A percentile compares a stretch with the other conserved stretches of the same genome.
phyloP scores from a whole-genome alignment of 2,329 filamentous ascomycete species.

The Cryphonectria nitschkei region DNA sequence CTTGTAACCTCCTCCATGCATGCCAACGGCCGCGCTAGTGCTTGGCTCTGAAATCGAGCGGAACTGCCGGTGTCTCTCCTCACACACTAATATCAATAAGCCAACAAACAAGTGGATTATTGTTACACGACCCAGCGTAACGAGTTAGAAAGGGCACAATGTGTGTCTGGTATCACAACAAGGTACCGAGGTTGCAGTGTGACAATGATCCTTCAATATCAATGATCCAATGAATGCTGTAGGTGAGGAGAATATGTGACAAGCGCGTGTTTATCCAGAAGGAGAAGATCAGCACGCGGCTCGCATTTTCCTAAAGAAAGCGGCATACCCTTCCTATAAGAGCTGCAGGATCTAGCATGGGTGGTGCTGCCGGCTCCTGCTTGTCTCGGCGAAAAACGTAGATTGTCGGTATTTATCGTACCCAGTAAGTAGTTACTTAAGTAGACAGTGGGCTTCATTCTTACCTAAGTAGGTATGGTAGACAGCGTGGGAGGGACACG shows the following conservation, averaged over 20 bases:
- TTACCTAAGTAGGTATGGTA: neutral
- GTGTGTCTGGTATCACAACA: too few relatives aligned
- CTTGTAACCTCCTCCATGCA: neutral
- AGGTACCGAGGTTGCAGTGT: too few relatives aligned
- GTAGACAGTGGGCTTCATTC: too few relatives aligned
- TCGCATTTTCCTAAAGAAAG: neutral
- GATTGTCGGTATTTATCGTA: too few relatives aligned
- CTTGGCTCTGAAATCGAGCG: neutral
- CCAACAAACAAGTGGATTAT: neutral
- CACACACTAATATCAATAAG: neutral
- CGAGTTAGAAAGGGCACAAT: neutral
- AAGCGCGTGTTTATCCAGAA: too few relatives aligned
- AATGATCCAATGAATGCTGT: too few relatives aligned
- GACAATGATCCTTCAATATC: too few relatives aligned
- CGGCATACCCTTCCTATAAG: neutral
- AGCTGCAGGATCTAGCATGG: neutral
- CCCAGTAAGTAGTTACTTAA: too few relatives aligned
- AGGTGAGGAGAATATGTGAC: neutral
- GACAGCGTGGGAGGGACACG: neutral
- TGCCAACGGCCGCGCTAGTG: neutral
- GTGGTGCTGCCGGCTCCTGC: neutral
- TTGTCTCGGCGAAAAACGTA: too few relatives aligned
- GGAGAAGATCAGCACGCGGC: neutral
- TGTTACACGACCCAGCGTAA: neutral
- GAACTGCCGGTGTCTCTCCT: neutral